Base-by-base conservation (phyloP, 225 moss, liverwort and hornwort species). In the Takakia lepidozioides region DNA sequence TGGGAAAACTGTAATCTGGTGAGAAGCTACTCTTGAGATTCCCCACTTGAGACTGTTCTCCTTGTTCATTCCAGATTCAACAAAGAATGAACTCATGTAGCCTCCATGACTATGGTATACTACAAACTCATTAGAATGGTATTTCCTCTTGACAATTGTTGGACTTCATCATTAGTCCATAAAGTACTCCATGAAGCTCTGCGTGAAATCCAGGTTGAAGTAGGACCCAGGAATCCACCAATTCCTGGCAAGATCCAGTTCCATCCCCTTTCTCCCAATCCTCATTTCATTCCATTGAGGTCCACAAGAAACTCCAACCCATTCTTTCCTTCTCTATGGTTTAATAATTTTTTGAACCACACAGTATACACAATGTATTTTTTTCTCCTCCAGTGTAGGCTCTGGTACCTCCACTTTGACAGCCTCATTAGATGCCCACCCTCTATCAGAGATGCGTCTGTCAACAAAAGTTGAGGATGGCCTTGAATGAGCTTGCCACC, bases 401-500 rank as follows among this genome's bases (percentile, higher is more conserved):
- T 15, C 18, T 20, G 43, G 10, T 17, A 0, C 18, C 21, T 43
- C 43, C 8, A 16, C 18, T 1, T 16, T 21, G 10, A 3, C 10
- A 10, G 18, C 43, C 21, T 2, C 2, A 18, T 21, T 17, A 18
- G 43, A 10, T 15, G 10, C 18, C 8, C 19, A 18, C 43, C 2
- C 19, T 10, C n/a, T 21, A 10, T 43, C 17, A 14, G 3, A 14
- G 14, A 38, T 38, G 5, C 5, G 3, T 17, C 15, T 38, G 38
- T 38, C 15, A 9, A 43, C 10, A 21, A 20, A 43, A 43, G 19
- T 10, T 3, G 19, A 20, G 4, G 17, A 0, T 5, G 71, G 66
- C 25, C 61, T 56, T 13, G 52, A 44, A 22, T 57, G 66, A n/a
- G 62, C 49, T 10, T 54, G 20, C 62, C 19, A 17, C 45, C 66